Base-by-base conservation (phyloP, 306 rosid genomes). In the Dalbergia cultrata region DNA sequence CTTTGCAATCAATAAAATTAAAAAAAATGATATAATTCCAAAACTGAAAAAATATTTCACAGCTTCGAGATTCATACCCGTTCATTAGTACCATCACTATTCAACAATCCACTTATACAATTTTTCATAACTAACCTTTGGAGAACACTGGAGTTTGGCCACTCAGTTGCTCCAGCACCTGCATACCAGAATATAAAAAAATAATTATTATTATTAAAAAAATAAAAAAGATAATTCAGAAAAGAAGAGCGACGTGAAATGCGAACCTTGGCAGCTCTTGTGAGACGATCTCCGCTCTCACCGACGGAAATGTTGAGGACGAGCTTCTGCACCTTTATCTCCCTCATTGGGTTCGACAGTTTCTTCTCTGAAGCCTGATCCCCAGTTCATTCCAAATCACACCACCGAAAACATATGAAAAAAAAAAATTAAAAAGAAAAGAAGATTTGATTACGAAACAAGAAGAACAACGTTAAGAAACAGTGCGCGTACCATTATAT, bases 221-320 rank as follows among this genome's bases (percentile, higher is more conserved):
- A 0, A 0, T n/a, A 0, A 3, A n/a, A 26, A 21, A 41, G 39
- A 45, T 49, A 13, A 6, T 4, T 6, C 47, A 8, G 4, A 45
- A 47, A 59, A 16, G 35, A 21, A 39, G 47, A 75, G 17, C 16
- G 45, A 17, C 11, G 76, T 4, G 41, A 67, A 4, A 43, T 43
- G 47, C 11, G 47, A 43, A 81, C 97, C 94, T 90, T 92, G 1
- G 97, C 89, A 1, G 97, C 94, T 85, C 97, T 90, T 82, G 94
- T 92, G 75, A 92, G 94, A 65, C 93, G 86, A 86, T 90, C 97
- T 19, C 97, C 94, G 59, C 94, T 90, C 84, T 90, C 97, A 65
- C 97, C 94, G 1, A 92, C 94, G 5, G 97, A 92, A 74, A 90
- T 90, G 88, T 92, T 92, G 66, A 92, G 94, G 62, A 92, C 95